These are phyloP conservation scores for Linanthus parryae DNA, from an alignment of 148 eudicot species.

Conservation along the genomic window DNA sequence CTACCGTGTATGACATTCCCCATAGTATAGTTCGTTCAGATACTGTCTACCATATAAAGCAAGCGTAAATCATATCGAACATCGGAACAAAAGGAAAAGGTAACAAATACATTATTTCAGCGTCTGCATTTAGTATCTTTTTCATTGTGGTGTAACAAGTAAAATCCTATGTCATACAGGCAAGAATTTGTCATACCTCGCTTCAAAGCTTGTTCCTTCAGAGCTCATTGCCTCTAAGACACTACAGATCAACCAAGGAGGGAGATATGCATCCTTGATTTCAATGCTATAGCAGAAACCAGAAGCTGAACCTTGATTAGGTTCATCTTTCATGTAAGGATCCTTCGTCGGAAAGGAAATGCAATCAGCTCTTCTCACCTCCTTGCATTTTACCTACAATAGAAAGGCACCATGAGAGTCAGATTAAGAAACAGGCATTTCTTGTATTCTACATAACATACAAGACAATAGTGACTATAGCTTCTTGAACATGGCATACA, in stretches of 20 bases:
- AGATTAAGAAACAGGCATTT: too few relatives aligned
- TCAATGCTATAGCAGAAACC: conserved; percentile 71
- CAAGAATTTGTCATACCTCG: conserved; percentile 43
- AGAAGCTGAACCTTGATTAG: conserved; percentile 32
- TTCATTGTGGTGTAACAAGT: too few relatives aligned
- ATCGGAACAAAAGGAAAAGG: too few relatives aligned
- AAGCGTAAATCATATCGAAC: too few relatives aligned
- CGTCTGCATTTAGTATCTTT: too few relatives aligned
- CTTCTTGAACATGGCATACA: too few relatives aligned
- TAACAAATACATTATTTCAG: too few relatives aligned
- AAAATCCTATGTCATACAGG: not conserved
- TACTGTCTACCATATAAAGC: too few relatives aligned
- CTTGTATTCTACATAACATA: too few relatives aligned
- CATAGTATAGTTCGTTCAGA: too few relatives aligned
- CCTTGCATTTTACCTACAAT: conserved; percentile 77
- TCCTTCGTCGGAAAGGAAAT: conserved; percentile 28
- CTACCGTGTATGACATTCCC: too few relatives aligned
- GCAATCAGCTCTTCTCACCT: conserved; percentile 50
- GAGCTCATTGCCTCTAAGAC: conserved; percentile 53
- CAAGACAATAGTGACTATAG: too few relatives aligned
- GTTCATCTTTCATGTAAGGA: conserved; percentile 26
- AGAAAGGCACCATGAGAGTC: not conserved
- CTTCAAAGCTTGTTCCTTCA: conserved; percentile 57
- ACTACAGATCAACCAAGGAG: conserved; percentile 69
- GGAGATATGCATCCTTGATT: conserved; percentile 68